Percentiles rank a stretch among this genome's conserved stretches.
Evolutionary conservation across 352 stramenopile species (phyloP).

Genomic region (Phytophthora hybrid): DNA sequence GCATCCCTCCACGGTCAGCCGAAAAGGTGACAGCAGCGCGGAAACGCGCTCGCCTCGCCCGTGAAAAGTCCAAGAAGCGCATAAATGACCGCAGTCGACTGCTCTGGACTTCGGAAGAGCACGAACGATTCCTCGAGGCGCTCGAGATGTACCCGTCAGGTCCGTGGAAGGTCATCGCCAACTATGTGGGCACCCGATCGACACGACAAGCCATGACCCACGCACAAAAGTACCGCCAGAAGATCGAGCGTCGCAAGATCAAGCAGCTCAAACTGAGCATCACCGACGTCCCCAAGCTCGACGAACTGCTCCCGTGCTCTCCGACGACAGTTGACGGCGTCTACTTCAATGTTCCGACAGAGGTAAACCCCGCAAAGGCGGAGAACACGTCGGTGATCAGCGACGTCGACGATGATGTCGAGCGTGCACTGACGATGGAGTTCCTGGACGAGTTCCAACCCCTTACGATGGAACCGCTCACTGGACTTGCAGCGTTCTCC

Average conservation of each 20-base stretch:
- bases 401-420: conserved; percentile 20
- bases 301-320: conserved; percentile 22
- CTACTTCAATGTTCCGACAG: conserved; percentile 14
- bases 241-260: conserved; percentile 41
- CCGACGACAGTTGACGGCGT: conserved; percentile 22
- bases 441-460: conserved; percentile 46
- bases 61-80: conserved; percentile 39
- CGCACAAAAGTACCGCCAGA: conserved; percentile 53
- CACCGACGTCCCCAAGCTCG: conserved; percentile 6
- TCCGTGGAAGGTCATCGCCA: conserved; percentile 52
- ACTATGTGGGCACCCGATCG: conserved; percentile 42
- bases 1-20: conserved; percentile 33
- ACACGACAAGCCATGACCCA: conserved; percentile 55
- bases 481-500: conserved; percentile 16
- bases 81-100: conserved; percentile 32
- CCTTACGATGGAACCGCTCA: conserved; percentile 29
- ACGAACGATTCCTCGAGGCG: conserved; percentile 56
- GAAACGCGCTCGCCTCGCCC: conserved; percentile 25
- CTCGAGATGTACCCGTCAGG: conserved; percentile 49
- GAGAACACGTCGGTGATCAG: conserved; percentile 1
- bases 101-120: conserved; percentile 47
- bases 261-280: conserved; percentile 31
- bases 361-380: neutral
- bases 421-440: conserved; percentile 33
- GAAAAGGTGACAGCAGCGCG: conserved; percentile 30